A percentile compares a stretch with the other conserved stretches of the same genome.
These are phyloP conservation scores for Aspergillus awamori DNA, from an alignment of 2,329 filamentous ascomycete species.

Conservation along the genomic window DNA sequence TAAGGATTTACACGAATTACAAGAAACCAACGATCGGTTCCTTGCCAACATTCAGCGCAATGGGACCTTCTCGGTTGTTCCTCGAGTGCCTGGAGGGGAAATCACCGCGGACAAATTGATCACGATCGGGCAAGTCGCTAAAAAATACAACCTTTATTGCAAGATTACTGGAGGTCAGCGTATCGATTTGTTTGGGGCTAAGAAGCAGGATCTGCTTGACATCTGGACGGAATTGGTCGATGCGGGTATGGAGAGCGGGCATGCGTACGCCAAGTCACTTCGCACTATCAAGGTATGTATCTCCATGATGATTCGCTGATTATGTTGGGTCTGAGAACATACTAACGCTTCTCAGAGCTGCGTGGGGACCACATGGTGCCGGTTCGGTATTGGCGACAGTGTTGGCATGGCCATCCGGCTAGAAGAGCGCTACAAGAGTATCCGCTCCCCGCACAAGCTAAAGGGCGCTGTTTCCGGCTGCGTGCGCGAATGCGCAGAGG, in stretches of 20 bases:
- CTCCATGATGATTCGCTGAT: background rate
- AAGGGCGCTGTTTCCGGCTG: conserved; percentile 90
- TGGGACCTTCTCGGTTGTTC: conserved; percentile 86
- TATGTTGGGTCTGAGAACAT: background rate
- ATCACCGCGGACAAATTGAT: conserved; percentile 86
- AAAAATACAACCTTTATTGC: conserved; percentile 81
- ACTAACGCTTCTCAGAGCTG: conserved; percentile 62
- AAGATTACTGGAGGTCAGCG: conserved; percentile 92
- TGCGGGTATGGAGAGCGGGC: conserved; percentile 86
- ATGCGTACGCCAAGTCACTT: conserved; percentile 87
- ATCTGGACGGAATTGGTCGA: conserved; percentile 83
- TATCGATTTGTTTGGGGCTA: conserved; percentile 90
- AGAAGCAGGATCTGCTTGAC: conserved; percentile 78
- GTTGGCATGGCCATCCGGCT: conserved; percentile 87
- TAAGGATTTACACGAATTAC: conserved; percentile 69
- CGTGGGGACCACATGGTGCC: conserved; percentile 88
- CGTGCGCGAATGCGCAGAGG: conserved; percentile 90
- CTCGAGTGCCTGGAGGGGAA: conserved; percentile 79
- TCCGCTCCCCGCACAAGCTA: conserved; percentile 85
- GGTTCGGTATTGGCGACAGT: conserved; percentile 85
- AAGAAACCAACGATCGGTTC: conserved; percentile 89
- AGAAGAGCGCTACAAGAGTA: conserved; percentile 89
- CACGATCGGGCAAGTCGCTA: conserved; percentile 79
- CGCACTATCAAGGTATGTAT: conserved; percentile 71
- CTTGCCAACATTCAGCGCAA: conserved; percentile 89